Evolutionary conservation across 2,329 filamentous ascomycete species (phyloP).

Genomic region (Monosporascus sp.): DNA sequence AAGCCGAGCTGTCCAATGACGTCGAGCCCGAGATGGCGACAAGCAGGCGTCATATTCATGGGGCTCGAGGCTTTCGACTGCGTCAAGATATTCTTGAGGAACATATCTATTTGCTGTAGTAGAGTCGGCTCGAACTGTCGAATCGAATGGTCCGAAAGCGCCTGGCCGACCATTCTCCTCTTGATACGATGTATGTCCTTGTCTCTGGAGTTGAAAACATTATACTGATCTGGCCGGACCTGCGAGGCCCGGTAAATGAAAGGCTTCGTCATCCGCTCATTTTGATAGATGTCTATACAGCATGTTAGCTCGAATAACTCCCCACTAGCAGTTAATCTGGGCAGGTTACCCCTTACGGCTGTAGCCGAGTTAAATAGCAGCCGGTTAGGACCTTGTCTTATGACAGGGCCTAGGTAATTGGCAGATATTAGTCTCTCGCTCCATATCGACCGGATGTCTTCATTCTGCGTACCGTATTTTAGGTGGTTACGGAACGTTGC

Average conservation of each 20-base stretch:
- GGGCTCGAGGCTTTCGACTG: background rate
- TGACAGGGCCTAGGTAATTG: background rate
- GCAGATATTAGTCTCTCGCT: no score
- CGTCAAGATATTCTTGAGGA: background rate
- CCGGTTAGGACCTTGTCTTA: background rate
- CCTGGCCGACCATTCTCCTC: background rate
- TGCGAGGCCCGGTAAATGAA: background rate
- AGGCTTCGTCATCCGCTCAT: background rate
- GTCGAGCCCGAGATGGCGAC: background rate
- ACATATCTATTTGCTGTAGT: background rate
- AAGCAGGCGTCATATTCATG: background rate
- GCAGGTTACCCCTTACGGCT: background rate
- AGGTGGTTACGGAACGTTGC: no score
- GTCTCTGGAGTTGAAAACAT: constrained; percentile 1
- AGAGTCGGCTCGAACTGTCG: background rate
- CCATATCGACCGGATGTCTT: no score
- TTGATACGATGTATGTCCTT: background rate
- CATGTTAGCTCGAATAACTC: no score
- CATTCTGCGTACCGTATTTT: no score
- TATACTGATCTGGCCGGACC: background rate
- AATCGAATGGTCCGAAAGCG: background rate
- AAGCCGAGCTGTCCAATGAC: constrained; percentile 1
- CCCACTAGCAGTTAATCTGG: background rate
- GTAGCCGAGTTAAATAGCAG: background rate
- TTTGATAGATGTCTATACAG: background rate